Base-by-base conservation (phyloP, 129 eudicot genomes). In the Flaveria ramosissima region DNA sequence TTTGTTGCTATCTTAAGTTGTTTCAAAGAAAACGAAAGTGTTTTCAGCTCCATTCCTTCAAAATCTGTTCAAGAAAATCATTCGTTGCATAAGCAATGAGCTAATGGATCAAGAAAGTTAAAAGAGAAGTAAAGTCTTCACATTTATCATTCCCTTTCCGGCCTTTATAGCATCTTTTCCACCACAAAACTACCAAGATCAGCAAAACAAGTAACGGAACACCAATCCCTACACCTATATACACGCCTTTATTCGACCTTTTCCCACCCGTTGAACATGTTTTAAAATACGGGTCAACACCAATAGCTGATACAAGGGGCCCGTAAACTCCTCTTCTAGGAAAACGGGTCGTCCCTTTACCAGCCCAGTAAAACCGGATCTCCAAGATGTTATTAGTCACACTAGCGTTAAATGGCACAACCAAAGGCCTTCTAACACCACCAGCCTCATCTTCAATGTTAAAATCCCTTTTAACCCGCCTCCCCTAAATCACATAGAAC, bases 291-390 rank as follows among this genome's bases (percentile, higher is more conserved):
- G 98, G 89, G 48, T 86, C 67, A 23, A 88, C 97, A 39, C 91
- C 87, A 51, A 94, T 89, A 74, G 97, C 98, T 19, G 98, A 94
- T 72, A 94, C 71, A 45, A 94, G 91, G 51, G 98, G 90, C 65
- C 98, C 98, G 70, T 94, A 94, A 63, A 80, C 84, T 78, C 98
- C 98, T 83, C 96, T 86, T 53, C 16, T 71, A 27, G 97, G 98
- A 75, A 91, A 79, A 13, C 93, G 87, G 10, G 98, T 87, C 23
- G 93, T 94, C 79, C 98, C 98, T 86, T 80, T 94, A 59, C 96
- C 89, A 62, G 89, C 92, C 92, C 92, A 94, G 60, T 91, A 79
- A 76, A 94, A 91, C 39, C 96, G 84, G 68, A 94, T 86, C 83
- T 94, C 98, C 76, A 94, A 74, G 20, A 85, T 86, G 78, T 74